phyloP scores from a whole-genome alignment of 2,329 filamentous ascomycete species.

The Botrytis porri region DNA sequence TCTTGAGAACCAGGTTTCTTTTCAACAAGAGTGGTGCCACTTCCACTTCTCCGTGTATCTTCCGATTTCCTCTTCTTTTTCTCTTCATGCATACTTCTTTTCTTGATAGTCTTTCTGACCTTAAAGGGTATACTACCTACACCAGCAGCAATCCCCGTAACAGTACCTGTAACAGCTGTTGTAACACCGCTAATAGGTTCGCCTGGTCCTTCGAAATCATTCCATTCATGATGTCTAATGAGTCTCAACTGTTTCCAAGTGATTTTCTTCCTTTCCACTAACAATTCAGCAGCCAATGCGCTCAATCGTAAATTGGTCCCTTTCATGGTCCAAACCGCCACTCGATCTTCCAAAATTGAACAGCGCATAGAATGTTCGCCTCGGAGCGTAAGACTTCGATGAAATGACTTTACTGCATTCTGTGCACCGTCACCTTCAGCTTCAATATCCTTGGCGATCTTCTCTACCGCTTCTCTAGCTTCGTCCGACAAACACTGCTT shows the following conservation, averaged over 20 bases:
- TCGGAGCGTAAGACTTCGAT: constrained; percentile 54
- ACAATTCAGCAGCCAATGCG: constrained; percentile 61
- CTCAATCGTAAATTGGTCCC: constrained; percentile 58
- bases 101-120: constrained; percentile 56
- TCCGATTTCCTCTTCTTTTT: constrained; percentile 34
- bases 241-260: constrained; percentile 62
- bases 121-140: constrained; percentile 62
- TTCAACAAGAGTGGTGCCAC: constrained; percentile 17
- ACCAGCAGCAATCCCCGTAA: constrained; percentile 59
- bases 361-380: constrained; percentile 60
- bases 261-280: constrained; percentile 59
- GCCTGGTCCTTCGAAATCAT: constrained; percentile 72
- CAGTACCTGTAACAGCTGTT: constrained; percentile 57
- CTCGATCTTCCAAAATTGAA: constrained; percentile 59
- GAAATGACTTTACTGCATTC: constrained; percentile 67
- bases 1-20: constrained; percentile 1
- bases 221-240: constrained; percentile 68
- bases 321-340: constrained; percentile 65
- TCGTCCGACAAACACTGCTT: constrained; percentile 62
- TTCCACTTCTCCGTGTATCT: constrained; percentile 17
- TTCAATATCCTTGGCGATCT: constrained; percentile 60
- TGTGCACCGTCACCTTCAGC: constrained; percentile 63
- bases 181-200: constrained; percentile 68
- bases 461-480: constrained; percentile 54
- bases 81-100: constrained; percentile 50